phyloP scores from a whole-genome alignment of 2,329 filamentous ascomycete genomes.

The Aspergillus novoparasiticus region DNA sequence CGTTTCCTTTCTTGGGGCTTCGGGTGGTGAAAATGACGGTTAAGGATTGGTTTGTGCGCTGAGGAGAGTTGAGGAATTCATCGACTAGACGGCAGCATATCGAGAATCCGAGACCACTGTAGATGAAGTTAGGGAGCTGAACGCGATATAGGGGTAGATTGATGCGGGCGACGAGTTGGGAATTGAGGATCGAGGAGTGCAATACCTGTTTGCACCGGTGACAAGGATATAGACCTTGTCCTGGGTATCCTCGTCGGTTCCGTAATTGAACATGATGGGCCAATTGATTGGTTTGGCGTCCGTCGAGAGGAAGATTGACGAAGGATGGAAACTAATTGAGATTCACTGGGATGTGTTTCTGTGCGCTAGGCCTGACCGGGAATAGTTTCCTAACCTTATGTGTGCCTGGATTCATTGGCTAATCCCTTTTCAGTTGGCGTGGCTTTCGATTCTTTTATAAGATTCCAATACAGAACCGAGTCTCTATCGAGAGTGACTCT shows the following conservation, averaged over 20 bases:
- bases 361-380: not conserved
- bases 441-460: no score
- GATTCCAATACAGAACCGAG: no score
- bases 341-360: not conserved
- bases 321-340: not conserved
- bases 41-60: slow-evolving; percentile 65
- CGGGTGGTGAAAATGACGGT: slow-evolving; percentile 84
- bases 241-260: slow-evolving; percentile 13
- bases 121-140: slow-evolving; percentile 15
- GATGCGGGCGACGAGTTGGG: not conserved
- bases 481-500: no score
- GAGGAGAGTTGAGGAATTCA: slow-evolving; percentile 75
- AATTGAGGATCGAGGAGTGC: not conserved
- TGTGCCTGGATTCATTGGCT: not conserved
- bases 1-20: slow-evolving; percentile 69
- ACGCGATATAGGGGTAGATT: not conserved
- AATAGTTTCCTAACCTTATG: not conserved
- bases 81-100: slow-evolving; percentile 85
- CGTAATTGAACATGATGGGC: slow-evolving; percentile 18
- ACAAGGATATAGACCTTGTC: slow-evolving; percentile 61
- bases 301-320: not conserved
- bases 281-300: not conserved
- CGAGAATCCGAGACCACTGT: slow-evolving; percentile 82
- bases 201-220: slow-evolving; percentile 83
- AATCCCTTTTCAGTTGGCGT: not conserved